Evolutionary conservation across 257 asterid genomes (phyloP).

Genomic region (Gardenia jasminoides): DNA sequence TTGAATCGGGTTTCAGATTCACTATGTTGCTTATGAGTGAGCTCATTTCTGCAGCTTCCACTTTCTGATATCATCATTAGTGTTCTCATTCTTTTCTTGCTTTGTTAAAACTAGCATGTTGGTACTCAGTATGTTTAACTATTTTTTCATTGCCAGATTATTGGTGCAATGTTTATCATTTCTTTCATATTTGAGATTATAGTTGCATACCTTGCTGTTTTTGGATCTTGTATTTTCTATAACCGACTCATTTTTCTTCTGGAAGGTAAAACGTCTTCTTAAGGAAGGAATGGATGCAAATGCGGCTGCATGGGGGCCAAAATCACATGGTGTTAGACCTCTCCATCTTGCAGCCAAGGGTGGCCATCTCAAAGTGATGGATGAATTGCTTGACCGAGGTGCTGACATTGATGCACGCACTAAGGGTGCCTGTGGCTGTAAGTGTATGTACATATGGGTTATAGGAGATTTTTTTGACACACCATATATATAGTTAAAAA

Average conservation of each 20-base stretch:
- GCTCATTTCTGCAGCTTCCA: neutral
- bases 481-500: no score
- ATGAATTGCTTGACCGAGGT: slow-evolving; percentile 77
- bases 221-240: no score
- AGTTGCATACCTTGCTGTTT: no score
- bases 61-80: neutral
- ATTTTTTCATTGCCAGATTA: no score
- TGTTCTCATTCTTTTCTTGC: neutral
- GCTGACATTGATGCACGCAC: slow-evolving; percentile 96
- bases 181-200: no score
- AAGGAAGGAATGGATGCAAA: slow-evolving; percentile 83
- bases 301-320: slow-evolving; percentile 91
- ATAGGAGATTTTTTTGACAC: no score
- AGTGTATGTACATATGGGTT: slow-evolving; percentile 22
- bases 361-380: slow-evolving; percentile 90
- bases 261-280: slow-evolving; percentile 83
- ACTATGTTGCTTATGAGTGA: no score
- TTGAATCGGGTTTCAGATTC: no score
- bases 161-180: no score
- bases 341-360: slow-evolving; percentile 99
- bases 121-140: neutral
- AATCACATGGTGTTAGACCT: slow-evolving; percentile 88
- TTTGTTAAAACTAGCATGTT: neutral
- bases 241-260: neutral
- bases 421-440: slow-evolving; percentile 96